Conservation (phyloP, 2,329 filamentous ascomycete species). For the Davidsoniella australis region DNA sequence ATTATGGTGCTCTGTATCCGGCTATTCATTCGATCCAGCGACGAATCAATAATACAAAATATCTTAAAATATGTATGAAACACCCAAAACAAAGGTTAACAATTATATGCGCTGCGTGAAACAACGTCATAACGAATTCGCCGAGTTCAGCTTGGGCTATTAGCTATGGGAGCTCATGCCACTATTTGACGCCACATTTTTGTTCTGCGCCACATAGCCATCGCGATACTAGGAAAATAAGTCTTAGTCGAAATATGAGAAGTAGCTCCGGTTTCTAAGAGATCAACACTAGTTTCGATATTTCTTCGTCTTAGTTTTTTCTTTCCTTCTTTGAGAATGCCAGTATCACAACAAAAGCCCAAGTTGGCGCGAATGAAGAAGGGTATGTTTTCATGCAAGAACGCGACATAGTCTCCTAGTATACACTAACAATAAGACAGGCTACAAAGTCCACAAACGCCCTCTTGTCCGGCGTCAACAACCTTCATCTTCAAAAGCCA, state of each 20-base stretch:
- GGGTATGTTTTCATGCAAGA: conserved; percentile 15
- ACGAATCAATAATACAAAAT: too few relatives aligned
- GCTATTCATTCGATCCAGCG: too few relatives aligned
- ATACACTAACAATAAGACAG: conserved; percentile 18
- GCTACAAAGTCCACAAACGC: conserved; percentile 32
- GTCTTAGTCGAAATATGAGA: too few relatives aligned
- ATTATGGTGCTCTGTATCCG: too few relatives aligned
- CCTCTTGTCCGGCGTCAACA: conserved; percentile 26
- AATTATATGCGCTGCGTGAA: too few relatives aligned
- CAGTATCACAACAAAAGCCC: conserved; percentile 13
- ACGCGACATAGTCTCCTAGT: too few relatives aligned
- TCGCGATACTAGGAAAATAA: neutral
- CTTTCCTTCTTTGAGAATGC: neutral
- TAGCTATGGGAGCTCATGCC: neutral
- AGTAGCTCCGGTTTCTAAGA: too few relatives aligned
- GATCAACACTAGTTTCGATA: too few relatives aligned
- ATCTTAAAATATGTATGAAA: too few relatives aligned
- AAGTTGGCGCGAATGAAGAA: conserved; percentile 23
- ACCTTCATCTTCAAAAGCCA: conserved; percentile 26
- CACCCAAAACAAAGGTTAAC: too few relatives aligned
- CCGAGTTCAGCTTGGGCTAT: neutral
- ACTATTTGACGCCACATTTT: conserved; percentile 4
- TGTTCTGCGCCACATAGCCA: neutral
- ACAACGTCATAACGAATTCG: neutral
- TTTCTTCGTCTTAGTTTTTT: too few relatives aligned